phyloP scores from a whole-genome alignment of 768 basidiomycete species.

The Coprinellus micaceus region DNA sequence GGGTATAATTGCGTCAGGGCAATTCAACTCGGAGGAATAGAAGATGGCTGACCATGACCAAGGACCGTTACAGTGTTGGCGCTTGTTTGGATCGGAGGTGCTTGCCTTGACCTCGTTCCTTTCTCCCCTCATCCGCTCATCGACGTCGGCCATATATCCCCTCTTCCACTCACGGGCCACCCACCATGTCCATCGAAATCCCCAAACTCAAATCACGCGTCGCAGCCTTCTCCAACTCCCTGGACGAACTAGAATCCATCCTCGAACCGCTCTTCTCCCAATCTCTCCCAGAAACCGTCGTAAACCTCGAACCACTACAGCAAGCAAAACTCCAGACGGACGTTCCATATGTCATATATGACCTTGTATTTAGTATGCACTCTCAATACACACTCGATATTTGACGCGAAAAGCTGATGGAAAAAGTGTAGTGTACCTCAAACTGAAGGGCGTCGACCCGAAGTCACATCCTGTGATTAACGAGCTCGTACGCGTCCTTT shows the following conservation, averaged over 20 bases:
- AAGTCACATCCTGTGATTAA: conserved; percentile 70
- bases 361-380: conserved; percentile 74
- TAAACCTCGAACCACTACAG: conserved; percentile 66
- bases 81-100: conserved; percentile 25
- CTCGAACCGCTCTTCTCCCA: conserved; percentile 67
- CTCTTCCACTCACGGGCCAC: neutral
- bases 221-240: conserved; percentile 47
- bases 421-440: conserved; percentile 64
- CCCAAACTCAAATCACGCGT: conserved; percentile 46
- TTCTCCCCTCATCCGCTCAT: conserved; percentile 3
- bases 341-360: conserved; percentile 80
- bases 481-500: conserved; percentile 55
- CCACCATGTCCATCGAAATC: conserved; percentile 44
- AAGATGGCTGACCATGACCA: conserved; percentile 40
- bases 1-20: conserved; percentile 9
- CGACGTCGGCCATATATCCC: neutral
- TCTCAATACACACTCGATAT: neutral
- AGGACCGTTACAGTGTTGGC: conserved; percentile 27
- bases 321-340: conserved; percentile 79
- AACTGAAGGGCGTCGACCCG: conserved; percentile 75
- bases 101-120: conserved; percentile 11
- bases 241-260: conserved; percentile 64
- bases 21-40: neutral
- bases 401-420: neutral
- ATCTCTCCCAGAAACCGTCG: conserved; percentile 61